Conservation (phyloP, 2,329 filamentous ascomycete species). For the Helotiales sp. region DNA sequence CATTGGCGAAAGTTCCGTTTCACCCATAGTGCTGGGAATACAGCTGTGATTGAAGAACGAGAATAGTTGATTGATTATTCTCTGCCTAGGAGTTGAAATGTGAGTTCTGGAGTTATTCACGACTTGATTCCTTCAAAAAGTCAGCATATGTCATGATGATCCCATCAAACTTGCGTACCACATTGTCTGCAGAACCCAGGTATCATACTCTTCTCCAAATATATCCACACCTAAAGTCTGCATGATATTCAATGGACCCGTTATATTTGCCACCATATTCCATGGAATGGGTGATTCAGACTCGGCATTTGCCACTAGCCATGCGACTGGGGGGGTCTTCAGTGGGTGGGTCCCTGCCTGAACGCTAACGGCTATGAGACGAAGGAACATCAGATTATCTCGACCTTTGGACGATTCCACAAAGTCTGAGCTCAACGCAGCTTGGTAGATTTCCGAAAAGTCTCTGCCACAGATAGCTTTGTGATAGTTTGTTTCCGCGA, state of each 20-base stretch:
- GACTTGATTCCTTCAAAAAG: background rate
- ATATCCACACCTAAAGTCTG: background rate
- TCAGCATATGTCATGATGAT: background rate
- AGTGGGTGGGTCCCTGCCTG: background rate
- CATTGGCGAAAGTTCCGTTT: background rate
- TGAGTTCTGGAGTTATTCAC: background rate
- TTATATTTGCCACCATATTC: background rate
- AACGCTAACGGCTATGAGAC: background rate
- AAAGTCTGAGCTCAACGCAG: background rate
- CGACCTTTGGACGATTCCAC: background rate
- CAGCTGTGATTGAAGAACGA: background rate
- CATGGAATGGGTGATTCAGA: background rate
- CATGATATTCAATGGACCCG: background rate
- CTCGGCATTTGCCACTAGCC: background rate
- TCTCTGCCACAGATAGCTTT: background rate
- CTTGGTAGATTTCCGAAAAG: background rate
- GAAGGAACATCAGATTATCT: background rate
- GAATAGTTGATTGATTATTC: background rate
- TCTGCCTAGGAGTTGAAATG: background rate
- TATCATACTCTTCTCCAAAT: background rate
- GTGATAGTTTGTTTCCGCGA: background rate
- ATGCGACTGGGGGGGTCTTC: background rate
- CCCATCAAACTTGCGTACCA: background rate
- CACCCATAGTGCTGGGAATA: background rate
- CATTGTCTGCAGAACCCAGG: background rate